Conservation (phyloP, 768 basidiomycete genomes). For the Rossbeevera mucosa region DNA sequence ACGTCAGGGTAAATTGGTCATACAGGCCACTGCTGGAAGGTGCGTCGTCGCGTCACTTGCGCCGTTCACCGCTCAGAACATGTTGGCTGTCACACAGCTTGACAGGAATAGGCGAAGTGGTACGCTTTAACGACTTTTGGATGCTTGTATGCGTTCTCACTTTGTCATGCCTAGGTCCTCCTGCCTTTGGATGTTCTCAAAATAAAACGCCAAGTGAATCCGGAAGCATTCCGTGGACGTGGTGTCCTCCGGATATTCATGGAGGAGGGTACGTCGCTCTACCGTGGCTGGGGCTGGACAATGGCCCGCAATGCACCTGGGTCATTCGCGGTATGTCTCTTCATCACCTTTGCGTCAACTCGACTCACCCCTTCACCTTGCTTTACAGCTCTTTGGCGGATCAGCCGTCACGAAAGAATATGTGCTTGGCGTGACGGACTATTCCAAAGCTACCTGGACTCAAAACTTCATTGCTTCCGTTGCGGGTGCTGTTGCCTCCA, state of each 20-base stretch:
- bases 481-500: constrained; percentile 90
- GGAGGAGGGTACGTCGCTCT: constrained; percentile 89
- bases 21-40: constrained; percentile 94
- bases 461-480: constrained; percentile 98
- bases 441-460: constrained; percentile 90
- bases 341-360: neutral
- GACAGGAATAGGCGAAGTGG: constrained; percentile 92
- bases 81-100: constrained; percentile 36
- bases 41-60: constrained; percentile 30
- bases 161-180: constrained; percentile 54
- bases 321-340: constrained; percentile 76
- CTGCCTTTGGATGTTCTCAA: constrained; percentile 95
- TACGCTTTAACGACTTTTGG: constrained; percentile 30
- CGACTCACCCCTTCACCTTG: neutral
- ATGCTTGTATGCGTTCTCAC: neutral
- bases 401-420: constrained; percentile 95
- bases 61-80: too few species aligned
- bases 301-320: constrained; percentile 97
- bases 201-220: constrained; percentile 98
- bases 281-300: constrained; percentile 99
- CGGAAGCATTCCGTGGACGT: constrained; percentile 95
- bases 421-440: constrained; percentile 82
- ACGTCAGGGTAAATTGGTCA: constrained; percentile 92
- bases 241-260: constrained; percentile 84
- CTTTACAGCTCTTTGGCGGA: constrained; percentile 89